phyloP scores from a whole-genome alignment of 2,329 filamentous ascomycete species.

The Neofusicoccum umdonicola region DNA sequence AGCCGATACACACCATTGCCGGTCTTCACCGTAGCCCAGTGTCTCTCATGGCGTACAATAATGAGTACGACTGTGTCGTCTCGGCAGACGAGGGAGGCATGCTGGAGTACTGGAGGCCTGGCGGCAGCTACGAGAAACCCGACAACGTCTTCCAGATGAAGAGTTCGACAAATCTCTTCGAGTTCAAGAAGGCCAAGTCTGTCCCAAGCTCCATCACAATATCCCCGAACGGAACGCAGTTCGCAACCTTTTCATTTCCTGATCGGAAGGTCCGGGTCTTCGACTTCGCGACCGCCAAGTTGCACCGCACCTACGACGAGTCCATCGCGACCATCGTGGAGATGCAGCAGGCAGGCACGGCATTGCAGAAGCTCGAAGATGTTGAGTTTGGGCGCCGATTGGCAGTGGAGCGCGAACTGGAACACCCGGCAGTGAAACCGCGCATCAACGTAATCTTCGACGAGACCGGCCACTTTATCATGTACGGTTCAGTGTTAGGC shows the following conservation, averaged over 20 bases:
- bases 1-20: conserved; percentile 73
- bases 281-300: conserved; percentile 83
- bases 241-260: conserved; percentile 86
- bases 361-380: conserved; percentile 76
- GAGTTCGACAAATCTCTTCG: conserved; percentile 89
- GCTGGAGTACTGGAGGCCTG: conserved; percentile 93
- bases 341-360: conserved; percentile 93
- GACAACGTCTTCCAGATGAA: conserved; percentile 90
- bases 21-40: conserved; percentile 80
- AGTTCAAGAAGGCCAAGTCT: conserved; percentile 93
- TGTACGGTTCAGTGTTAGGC: conserved; percentile 89
- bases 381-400: conserved; percentile 89
- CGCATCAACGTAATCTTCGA: conserved; percentile 90
- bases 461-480: conserved; percentile 90
- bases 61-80: conserved; percentile 82
- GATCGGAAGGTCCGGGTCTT: conserved; percentile 92
- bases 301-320: conserved; percentile 92
- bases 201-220: conserved; percentile 78
- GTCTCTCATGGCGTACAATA: conserved; percentile 84
- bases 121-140: conserved; percentile 81
- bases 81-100: conserved; percentile 88
- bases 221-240: conserved; percentile 80
- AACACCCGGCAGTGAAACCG: conserved; percentile 63
- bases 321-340: conserved; percentile 84
- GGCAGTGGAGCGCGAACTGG: conserved; percentile 82